These are phyloP conservation scores for Glycyrrhiza uralensis DNA, from an alignment of 306 rosid genomes.

Conservation along the genomic window DNA sequence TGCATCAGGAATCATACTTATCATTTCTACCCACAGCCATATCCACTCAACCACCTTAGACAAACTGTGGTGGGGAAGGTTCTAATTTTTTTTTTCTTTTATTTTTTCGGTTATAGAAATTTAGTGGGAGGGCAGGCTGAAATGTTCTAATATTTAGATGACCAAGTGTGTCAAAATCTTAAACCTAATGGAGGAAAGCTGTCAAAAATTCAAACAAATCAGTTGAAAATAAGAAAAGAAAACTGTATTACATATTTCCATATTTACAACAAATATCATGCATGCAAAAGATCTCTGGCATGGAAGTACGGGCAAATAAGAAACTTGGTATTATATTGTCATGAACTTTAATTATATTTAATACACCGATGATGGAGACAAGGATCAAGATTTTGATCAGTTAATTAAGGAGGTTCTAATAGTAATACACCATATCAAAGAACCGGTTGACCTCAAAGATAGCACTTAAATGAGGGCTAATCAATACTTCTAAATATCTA, in stretches of 20 bases:
- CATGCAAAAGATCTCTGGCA: neutral
- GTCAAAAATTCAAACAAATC: neutral
- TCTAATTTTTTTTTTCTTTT: neutral
- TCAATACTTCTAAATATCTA: neutral
- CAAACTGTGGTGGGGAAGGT: neutral
- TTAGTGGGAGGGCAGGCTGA: neutral
- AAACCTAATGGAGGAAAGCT: neutral
- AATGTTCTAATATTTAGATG: neutral
- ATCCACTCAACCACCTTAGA: slow-evolving; percentile 7
- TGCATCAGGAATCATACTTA: neutral
- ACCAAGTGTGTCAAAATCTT: neutral
- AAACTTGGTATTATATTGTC: neutral
- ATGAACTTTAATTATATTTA: neutral
- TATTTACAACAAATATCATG: no score
- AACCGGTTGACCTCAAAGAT: neutral
- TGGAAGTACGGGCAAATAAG: neutral
- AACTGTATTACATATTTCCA: no score
- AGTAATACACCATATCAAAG: neutral
- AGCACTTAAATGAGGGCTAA: neutral
- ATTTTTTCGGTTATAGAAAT: neutral
- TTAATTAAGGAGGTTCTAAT: no score
- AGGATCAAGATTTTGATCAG: neutral
- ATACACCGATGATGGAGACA: neutral
- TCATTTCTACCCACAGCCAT: neutral
- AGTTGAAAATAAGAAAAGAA: no score